Conservation (phyloP, 2,329 filamentous ascomycete genomes). For the Fusarium gaditjirri region DNA sequence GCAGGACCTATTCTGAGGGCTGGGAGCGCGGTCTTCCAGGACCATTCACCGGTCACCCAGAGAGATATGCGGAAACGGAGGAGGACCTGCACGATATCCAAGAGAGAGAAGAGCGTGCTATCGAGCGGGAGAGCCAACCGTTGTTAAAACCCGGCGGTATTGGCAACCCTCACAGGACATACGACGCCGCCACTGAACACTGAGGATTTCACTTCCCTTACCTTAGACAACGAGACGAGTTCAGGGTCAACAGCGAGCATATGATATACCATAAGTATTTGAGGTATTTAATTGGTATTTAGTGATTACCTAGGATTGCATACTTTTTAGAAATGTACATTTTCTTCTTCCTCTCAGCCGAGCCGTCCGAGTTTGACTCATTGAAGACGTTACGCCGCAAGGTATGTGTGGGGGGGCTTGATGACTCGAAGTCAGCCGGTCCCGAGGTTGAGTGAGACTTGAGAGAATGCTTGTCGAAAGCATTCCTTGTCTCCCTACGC, state of each 20-base stretch:
- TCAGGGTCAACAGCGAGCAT: constrained; percentile 34
- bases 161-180: constrained; percentile 56
- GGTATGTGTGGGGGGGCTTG: constrained; percentile 24
- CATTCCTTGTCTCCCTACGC: constrained; percentile 8
- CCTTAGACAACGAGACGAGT: constrained; percentile 15
- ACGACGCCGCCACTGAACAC: constrained; percentile 47
- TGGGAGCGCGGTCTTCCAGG: constrained; percentile 63
- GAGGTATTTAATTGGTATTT: constrained; percentile 22
- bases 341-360: background rate
- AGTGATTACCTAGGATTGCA: constrained; percentile 23
- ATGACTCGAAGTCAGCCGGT: constrained; percentile 30
- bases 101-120: constrained; percentile 62
- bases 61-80: constrained; percentile 62
- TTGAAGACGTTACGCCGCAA: background rate
- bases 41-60: constrained; percentile 63
- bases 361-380: constrained; percentile 19
- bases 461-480: background rate
- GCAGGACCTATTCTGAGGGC: constrained; percentile 60
- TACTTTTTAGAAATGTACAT: constrained; percentile 32
- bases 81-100: constrained; percentile 62
- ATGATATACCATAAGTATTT: constrained; percentile 35
- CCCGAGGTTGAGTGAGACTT: background rate
- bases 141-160: constrained; percentile 62
- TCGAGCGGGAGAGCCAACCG: constrained; percentile 61
- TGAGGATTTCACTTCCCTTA: constrained; percentile 1